A percentile compares a stretch with the other conserved stretches of the same genome.
Conservation (phyloP, 2,329 filamentous ascomycete genomes). For the Metarhizium robertsii region DNA sequence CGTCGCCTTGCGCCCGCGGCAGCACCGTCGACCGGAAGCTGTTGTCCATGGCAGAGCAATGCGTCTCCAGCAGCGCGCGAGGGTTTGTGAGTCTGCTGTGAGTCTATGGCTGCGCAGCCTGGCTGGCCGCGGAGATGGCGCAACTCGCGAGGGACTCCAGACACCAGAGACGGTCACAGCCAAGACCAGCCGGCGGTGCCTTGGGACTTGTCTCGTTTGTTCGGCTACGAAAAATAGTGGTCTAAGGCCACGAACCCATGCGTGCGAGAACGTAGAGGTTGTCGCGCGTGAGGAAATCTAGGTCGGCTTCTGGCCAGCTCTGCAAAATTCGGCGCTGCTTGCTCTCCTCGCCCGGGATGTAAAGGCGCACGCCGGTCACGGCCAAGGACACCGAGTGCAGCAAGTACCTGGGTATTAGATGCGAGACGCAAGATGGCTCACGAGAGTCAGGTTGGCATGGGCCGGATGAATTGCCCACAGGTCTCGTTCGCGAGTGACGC, state of each 20-base stretch:
- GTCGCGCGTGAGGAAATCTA: neutral
- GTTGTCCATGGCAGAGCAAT: slow-evolving; percentile 29
- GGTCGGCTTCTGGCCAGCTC: neutral
- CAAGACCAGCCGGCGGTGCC: neutral
- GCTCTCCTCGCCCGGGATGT: neutral
- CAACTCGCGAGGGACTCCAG: neutral
- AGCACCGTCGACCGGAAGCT: slow-evolving; percentile 41
- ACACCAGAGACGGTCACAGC: neutral
- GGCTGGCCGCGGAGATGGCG: neutral
- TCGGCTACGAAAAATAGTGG: neutral
- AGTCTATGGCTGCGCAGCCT: neutral
- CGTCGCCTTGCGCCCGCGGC: slow-evolving; percentile 33
- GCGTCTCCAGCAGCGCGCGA: neutral
- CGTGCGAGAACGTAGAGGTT: neutral
- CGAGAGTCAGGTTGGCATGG: neutral
- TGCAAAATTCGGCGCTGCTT: neutral
- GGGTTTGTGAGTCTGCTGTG: neutral
- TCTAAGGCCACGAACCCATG: neutral
- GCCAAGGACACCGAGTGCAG: no score
- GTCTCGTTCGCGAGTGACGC: no score
- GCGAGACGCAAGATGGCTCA: neutral
- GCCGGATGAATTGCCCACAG: neutral
- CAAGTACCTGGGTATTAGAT: neutral
- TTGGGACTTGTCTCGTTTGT: neutral
- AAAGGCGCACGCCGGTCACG: neutral